Evolutionary conservation across 2,329 filamentous ascomycete genomes (phyloP).

Genomic region (Lecanoromycetidae sp.): DNA sequence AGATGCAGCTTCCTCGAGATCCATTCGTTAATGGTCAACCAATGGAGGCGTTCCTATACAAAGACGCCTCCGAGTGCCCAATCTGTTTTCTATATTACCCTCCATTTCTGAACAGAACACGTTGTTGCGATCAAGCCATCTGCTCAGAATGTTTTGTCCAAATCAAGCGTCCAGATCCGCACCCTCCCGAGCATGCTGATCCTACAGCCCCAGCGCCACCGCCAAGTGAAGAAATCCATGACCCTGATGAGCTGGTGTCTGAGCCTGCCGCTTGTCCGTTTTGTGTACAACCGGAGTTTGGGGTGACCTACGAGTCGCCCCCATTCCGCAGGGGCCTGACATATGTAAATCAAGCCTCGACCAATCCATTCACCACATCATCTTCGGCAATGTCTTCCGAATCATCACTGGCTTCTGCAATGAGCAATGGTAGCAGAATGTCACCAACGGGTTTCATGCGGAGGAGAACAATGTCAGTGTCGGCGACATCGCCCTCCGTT

Average conservation of each 20-base stretch:
- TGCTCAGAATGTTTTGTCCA: conserved; percentile 99
- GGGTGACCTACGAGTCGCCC: conserved; percentile 85
- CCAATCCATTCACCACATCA: conserved; percentile 41
- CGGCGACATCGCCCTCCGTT: conserved; percentile 70
- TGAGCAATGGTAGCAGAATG: conserved; percentile 25
- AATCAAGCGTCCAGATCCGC: conserved; percentile 87
- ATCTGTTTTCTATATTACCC: conserved; percentile 97
- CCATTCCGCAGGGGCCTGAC: conserved; percentile 74
- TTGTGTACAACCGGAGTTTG: conserved; percentile 88
- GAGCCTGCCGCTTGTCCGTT: conserved; percentile 90
- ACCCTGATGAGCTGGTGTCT: conserved; percentile 59
- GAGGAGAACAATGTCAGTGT: conserved; percentile 57
- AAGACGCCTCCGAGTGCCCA: conserved; percentile 78
- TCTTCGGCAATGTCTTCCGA: conserved; percentile 74
- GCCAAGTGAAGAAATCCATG: conserved; percentile 26
- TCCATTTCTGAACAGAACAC: conserved; percentile 81
- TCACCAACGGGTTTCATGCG: conserved; percentile 32
- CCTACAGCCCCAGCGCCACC: conserved; percentile 26
- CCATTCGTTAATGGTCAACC: conserved; percentile 90
- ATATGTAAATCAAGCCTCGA: conserved; percentile 46
- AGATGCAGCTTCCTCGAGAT: conserved; percentile 67
- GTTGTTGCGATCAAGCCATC: conserved; percentile 91
- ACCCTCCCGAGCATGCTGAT: conserved; percentile 66
- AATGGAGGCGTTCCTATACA: conserved; percentile 86
- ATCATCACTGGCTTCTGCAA: conserved; percentile 56